phyloP scores from a whole-genome alignment of 2,329 filamentous ascomycete species.

The Pleomassaria siparia region DNA sequence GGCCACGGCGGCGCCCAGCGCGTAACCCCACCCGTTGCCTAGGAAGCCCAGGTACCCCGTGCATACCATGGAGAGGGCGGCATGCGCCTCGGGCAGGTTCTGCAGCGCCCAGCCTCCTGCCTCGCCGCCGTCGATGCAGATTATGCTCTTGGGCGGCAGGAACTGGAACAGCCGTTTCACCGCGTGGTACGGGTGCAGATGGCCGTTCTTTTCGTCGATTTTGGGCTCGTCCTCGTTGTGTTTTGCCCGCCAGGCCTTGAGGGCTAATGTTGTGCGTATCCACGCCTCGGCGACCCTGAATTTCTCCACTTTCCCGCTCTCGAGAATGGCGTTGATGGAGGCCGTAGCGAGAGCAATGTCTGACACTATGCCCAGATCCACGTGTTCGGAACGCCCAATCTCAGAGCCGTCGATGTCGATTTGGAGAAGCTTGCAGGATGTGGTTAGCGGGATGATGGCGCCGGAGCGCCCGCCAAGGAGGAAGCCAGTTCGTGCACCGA shows the following conservation, averaged over 20 bases:
- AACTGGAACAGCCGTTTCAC: constrained; percentile 41
- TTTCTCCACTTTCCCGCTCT: constrained; percentile 12
- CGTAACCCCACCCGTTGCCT: constrained; percentile 51
- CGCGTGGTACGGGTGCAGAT: constrained; percentile 49
- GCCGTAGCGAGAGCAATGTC: constrained; percentile 37
- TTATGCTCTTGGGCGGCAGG: constrained; percentile 39
- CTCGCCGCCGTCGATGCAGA: constrained; percentile 48
- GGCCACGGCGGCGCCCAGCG: constrained; percentile 47
- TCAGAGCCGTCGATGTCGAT: constrained; percentile 48
- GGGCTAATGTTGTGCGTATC: constrained; percentile 26
- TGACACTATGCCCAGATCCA: constrained; percentile 47
- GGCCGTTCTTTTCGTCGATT: constrained; percentile 26
- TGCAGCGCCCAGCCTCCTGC: constrained; percentile 40
- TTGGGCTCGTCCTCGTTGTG: constrained; percentile 27
- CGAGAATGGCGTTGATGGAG: constrained; percentile 10
- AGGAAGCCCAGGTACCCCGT: constrained; percentile 49
- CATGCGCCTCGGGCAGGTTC: constrained; percentile 24
- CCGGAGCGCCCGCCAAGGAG: constrained; percentile 43
- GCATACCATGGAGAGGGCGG: constrained; percentile 26
- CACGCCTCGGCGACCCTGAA: constrained; percentile 23
- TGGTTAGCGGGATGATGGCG: constrained; percentile 41
- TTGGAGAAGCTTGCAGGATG: constrained; percentile 43
- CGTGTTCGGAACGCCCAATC: constrained; percentile 45
- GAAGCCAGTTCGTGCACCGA: constrained; percentile 48
- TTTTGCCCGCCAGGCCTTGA: constrained; percentile 22